These are phyloP conservation scores for Metschnikowia noctiluminum DNA, from an alignment of 805 yeast genomes.

Conservation along the genomic window DNA sequence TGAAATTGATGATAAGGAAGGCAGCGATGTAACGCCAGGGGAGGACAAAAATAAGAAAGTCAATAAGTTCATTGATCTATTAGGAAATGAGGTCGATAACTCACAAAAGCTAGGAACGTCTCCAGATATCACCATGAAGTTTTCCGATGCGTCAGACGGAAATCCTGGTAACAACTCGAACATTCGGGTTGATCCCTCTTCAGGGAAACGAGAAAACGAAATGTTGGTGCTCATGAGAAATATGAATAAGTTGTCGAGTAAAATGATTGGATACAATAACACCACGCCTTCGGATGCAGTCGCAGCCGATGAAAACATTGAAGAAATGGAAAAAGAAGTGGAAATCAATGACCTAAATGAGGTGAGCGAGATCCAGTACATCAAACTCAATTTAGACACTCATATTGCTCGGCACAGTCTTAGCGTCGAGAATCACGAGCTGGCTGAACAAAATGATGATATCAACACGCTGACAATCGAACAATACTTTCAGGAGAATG, in stretches of 20 bases:
- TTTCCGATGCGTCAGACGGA: constrained; percentile 37
- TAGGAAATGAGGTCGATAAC: constrained; percentile 79
- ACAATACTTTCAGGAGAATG: constrained; percentile 15
- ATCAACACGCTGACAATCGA: constrained; percentile 5
- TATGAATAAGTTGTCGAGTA: constrained; percentile 82
- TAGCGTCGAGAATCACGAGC: constrained; percentile 1
- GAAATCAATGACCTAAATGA: constrained; percentile 52
- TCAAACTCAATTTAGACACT: constrained; percentile 43
- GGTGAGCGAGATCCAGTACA: constrained; percentile 46
- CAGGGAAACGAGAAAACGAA: constrained; percentile 45
- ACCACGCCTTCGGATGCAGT: background rate
- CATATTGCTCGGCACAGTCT: constrained; percentile 18
- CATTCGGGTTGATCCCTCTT: constrained; percentile 2
- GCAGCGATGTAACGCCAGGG: constrained; percentile 31
- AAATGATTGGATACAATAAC: constrained; percentile 57
- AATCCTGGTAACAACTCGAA: constrained; percentile 1
- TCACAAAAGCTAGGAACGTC: constrained; percentile 70
- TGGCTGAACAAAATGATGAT: background rate
- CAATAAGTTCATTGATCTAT: constrained; percentile 70
- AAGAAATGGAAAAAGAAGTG: constrained; percentile 43
- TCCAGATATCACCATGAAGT: constrained; percentile 87
- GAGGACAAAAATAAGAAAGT: constrained; percentile 44
- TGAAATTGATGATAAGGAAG: constrained; percentile 37
- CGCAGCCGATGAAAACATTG: constrained; percentile 21
- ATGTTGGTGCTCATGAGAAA: constrained; percentile 75